Percentiles rank a stretch among this genome's conserved stretches.
phyloP scores from a whole-genome alignment of 2,329 filamentous ascomycete genomes.

The Juglanconis oblonga region DNA sequence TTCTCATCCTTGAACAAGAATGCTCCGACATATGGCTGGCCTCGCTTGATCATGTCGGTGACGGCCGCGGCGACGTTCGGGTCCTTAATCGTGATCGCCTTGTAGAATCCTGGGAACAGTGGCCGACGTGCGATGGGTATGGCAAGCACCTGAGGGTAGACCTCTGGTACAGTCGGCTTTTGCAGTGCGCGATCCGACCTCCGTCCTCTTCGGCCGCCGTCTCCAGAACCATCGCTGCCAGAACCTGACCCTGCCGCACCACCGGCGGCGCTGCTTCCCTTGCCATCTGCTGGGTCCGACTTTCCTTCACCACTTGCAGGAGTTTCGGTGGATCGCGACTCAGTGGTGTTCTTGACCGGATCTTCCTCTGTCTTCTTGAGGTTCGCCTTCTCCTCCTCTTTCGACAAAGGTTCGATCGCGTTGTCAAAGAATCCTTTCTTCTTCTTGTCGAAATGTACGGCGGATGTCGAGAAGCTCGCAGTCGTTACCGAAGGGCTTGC shows the following conservation, averaged over 20 bases:
- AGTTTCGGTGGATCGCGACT: constrained; percentile 41
- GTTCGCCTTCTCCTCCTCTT: constrained; percentile 52
- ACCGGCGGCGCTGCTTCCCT: constrained; percentile 57
- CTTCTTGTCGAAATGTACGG: constrained; percentile 37
- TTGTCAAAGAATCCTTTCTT: constrained; percentile 50
- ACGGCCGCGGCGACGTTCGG: constrained; percentile 89
- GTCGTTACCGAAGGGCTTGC: constrained; percentile 15
- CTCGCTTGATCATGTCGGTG: constrained; percentile 92
- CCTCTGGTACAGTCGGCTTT: constrained; percentile 87
- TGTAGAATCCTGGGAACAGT: constrained; percentile 97
- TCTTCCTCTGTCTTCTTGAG: constrained; percentile 43
- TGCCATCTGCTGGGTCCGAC: constrained; percentile 48
- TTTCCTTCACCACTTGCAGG: constrained; percentile 37
- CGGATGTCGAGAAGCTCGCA: constrained; percentile 36
- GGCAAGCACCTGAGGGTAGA: constrained; percentile 96
- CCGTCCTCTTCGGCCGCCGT: constrained; percentile 68
- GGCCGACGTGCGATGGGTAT: constrained; percentile 93
- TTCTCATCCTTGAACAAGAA: constrained; percentile 97
- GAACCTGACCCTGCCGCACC: constrained; percentile 38
- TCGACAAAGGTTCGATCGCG: constrained; percentile 46
- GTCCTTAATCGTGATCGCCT: constrained; percentile 94
- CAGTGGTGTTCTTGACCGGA: constrained; percentile 41
- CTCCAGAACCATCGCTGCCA: constrained; percentile 56
- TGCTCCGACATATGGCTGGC: constrained; percentile 94
- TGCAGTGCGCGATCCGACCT: constrained; percentile 76